Conservation (phyloP, 2,329 filamentous ascomycete species). For the Geosmithia putterillii region DNA sequence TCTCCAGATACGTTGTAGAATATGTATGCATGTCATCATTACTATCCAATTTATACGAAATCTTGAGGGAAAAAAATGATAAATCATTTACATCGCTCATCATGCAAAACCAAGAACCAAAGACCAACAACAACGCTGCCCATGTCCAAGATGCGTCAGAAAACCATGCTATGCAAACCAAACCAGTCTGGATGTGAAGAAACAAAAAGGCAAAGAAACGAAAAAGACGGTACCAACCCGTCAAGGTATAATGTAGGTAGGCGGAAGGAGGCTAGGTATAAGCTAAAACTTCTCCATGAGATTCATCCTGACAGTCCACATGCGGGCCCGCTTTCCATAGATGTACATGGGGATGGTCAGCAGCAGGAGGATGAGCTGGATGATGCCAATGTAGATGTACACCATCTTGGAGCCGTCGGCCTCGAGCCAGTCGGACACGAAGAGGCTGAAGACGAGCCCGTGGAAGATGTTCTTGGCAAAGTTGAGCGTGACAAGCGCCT, state of each 20-base stretch:
- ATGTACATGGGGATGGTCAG: slow-evolving; percentile 87
- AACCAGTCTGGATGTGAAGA: no score
- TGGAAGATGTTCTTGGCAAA: slow-evolving; percentile 92
- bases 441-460: slow-evolving; percentile 77
- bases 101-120: background rate
- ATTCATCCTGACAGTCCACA: slow-evolving; percentile 86
- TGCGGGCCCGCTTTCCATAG: slow-evolving; percentile 76
- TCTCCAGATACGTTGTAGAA: no score
- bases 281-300: slow-evolving; percentile 63
- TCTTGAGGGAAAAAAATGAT: background rate
- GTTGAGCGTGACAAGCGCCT: slow-evolving; percentile 88
- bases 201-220: no score
- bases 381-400: slow-evolving; percentile 72
- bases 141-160: no score
- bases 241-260: no score
- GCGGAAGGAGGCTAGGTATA: background rate
- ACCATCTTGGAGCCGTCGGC: slow-evolving; percentile 63
- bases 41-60: no score
- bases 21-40: no score
- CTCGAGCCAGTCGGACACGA: slow-evolving; percentile 76
- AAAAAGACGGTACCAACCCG: no score
- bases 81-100: no score
- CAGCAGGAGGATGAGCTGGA: slow-evolving; percentile 66
- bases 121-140: background rate
- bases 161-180: no score